Base-by-base conservation (phyloP, 1,139 yeast genomes). In the Yamadazyma triangularis region DNA sequence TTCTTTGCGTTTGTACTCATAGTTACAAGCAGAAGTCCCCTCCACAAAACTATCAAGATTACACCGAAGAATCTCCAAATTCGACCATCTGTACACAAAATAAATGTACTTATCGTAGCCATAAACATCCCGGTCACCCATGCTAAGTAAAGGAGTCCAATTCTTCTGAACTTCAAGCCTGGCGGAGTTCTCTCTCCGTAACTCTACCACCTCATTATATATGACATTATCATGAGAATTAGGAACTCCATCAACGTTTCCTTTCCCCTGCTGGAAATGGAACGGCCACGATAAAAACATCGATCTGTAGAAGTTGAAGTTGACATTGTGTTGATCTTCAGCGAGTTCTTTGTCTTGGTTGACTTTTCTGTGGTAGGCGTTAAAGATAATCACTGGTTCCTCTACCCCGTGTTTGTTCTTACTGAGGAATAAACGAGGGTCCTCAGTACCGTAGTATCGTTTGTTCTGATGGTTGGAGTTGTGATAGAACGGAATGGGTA, bases 401-500 rank as follows among this genome's bases (percentile, higher is more conserved):
- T 43, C 45, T 20, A 38, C 41, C 1, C 69, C 68, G 23, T 50
- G 42, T 32, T 53, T 57, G 39, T 56, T 59, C 25, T 41, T 46
- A n/a, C 56, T 41, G 7, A 60, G 39, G 15, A 69, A 43, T n/a
- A 70, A 50, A 28, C 73, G 54, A 3, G 77, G 73, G 45, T 71
- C 76, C 45, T 71, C 77, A 2, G 77, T 70, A 0, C 77, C 77
- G 34, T 54, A 61, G 32, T 42, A 54, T 15, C 45, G 45, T 19
- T 47, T 38, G 8, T 38, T 35, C 10, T 30, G 39, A 27, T 38
- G 41, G n/a, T 51, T 44, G 5, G 38, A 37, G 33, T 39, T 27
- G 20, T 40, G 38, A 27, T 40, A 46, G 30, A 54, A 56, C 8
- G 64, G 63, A 4, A 59, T 48, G 1, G 60, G 58, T 18, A 58